phyloP scores from a whole-genome alignment of 129 eudicot genomes.

The Pseudognaphalium luteoalbum region DNA sequence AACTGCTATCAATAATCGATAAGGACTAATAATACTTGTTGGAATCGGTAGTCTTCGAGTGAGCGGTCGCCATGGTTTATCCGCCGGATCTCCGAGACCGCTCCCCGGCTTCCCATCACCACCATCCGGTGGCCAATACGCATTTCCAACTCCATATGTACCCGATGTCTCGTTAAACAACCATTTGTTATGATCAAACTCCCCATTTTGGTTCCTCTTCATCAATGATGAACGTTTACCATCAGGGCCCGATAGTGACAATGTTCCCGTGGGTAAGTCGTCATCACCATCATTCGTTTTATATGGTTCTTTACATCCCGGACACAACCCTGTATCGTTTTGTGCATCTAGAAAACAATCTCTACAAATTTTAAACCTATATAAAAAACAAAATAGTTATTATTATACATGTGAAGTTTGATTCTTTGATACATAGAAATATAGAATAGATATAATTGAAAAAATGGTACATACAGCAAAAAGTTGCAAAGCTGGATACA shows the following conservation, averaged over 20 bases:
- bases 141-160: constrained; percentile 85
- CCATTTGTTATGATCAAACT: constrained; percentile 86
- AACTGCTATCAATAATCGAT: constrained; percentile 59
- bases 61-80: constrained; percentile 83
- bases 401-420: neutral
- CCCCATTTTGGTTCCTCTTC: constrained; percentile 69
- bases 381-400: neutral
- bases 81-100: constrained; percentile 47
- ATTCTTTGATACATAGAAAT: too few species aligned
- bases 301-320: constrained; percentile 87
- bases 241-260: constrained; percentile 62
- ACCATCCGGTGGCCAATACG: constrained; percentile 81
- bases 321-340: constrained; percentile 65
- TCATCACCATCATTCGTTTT: constrained; percentile 56
- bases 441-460: neutral
- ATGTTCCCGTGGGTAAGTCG: constrained; percentile 43
- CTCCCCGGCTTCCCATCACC: constrained; percentile 39
- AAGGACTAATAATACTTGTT: constrained; percentile 67
- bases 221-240: constrained; percentile 48
- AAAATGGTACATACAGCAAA: neutral
- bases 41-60: constrained; percentile 56
- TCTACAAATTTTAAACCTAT: constrained; percentile 81
- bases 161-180: constrained; percentile 77
- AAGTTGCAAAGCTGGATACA: neutral
- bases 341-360: constrained; percentile 90